Evolutionary conservation across 2,329 filamentous ascomycete genomes (phyloP), one percentile per base, ranked within the genome.

Genomic region (Cryphonectria carpinicola): DNA sequence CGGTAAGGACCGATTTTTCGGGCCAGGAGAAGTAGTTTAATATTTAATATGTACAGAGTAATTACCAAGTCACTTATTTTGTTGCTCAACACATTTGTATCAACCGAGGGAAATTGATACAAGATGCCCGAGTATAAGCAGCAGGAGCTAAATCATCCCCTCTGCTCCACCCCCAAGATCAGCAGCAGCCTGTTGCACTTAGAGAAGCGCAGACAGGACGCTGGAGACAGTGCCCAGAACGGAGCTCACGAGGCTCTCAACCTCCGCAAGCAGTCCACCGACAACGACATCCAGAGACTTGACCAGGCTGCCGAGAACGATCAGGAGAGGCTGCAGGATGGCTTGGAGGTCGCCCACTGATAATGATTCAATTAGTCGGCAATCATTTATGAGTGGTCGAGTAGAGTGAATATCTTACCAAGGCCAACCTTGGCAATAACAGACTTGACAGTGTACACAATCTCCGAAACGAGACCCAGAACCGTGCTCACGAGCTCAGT

Each of bases 401-500:
- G 32, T 62, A 14, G 58, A 28, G 28, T 32, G 37, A 10, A 32
- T 19, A 39, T 32, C 75, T 69, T 73, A 77, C 76, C 73, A n/a
- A 77, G 73, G 65, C 76, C 76, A 35, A 77, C 71, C 76, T 77
- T 77, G 62, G 70, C 65, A 32, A 77, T 71, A n/a, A 77, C 62
- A 66, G 75, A 71, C 73, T 76, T 76, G 65, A 77, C 70, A 17
- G 76, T 77, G 70, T 70, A 75, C 22, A 70, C 66, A 46, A 77
- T 73, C 75, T 77, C 76, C 67, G 65, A 74, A n/a, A 76, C 73
- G 41, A 77, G 69, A 35, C 73, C 52, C 71, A 74, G 71, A 54
- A 77, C 72, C 65, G 75, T 75, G 61, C 70, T 41, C 5, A 75
- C 60, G 60, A 76, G 72, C 58, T 76, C 75, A 64, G 71, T 72